Base-by-base conservation (phyloP, 352 stramenopile genomes). In the Phytophthora fragariaefolia region DNA sequence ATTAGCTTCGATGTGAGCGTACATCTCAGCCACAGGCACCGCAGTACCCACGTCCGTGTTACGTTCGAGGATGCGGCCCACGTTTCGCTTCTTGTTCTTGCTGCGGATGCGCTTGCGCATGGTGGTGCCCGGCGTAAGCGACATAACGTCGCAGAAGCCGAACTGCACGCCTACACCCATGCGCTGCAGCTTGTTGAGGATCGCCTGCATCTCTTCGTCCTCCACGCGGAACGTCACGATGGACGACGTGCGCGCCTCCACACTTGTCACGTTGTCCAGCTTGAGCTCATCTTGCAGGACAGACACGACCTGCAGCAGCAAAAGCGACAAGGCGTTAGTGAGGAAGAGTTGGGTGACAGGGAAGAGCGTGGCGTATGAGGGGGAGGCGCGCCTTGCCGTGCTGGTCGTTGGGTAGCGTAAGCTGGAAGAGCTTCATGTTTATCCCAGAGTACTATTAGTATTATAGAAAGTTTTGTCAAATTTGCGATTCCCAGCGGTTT, bases 71-170 rank as follows among this genome's bases (percentile, higher is more conserved):
- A 95, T 90, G 46, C 83, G 76, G 3, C 80, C 81, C 22, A 90
- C 80, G 42, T 77, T 77, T 30, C 81, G 80, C 62, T 84, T 90
- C 48, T 88, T 88, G 53, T 77, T 83, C 51, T 81, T 76, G 28
- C 53, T 68, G 46, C 42, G 58, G 56, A 64, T 76, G 52, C 60
- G 75, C 42, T 92, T 87, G 56, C 71, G 85, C 47, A 95, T 88
- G 46, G 85, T 92, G 15, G 87, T 95, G 54, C 87, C 87, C 1
- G 87, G 85, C 47, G 87, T 95, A 67, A 93, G 82, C 57, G 83
- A 93, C 87, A 95, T 95, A 76, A 95, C 87, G 59, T 95, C 87
- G 69, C 87, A 95, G 63, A 95, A 93, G 49, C 87, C 87, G 58
- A 93, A 95, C 66, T 93, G 82, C 30, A 95, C 85, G 24, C 87